These are phyloP conservation scores for Coffea humblotiana DNA, from an alignment of 305 asterid species.

Conservation along the genomic window DNA sequence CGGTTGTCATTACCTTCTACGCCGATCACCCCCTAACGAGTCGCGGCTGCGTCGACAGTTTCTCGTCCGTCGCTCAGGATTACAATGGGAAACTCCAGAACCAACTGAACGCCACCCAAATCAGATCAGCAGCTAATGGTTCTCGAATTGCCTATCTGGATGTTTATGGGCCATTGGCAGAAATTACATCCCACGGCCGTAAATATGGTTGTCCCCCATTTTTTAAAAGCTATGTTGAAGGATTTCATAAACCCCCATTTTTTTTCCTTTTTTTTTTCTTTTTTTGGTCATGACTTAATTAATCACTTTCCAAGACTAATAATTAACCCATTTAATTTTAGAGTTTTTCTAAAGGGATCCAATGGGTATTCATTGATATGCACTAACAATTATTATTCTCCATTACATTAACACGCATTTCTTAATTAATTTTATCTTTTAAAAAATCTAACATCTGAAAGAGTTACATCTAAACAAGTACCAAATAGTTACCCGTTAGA, in stretches of 20 bases:
- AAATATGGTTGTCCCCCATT: constrained; percentile 40
- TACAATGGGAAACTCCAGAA: constrained; percentile 52
- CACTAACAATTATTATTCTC: no score
- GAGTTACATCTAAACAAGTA: no score
- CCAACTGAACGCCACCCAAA: constrained; percentile 30
- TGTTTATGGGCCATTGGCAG: constrained; percentile 35
- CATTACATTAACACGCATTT: no score
- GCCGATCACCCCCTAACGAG: constrained; percentile 30
- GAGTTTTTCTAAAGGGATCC: no score
- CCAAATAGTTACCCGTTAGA: no score
- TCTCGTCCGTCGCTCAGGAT: constrained; percentile 41
- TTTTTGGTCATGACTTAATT: no score
- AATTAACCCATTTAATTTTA: not conserved
- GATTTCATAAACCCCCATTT: not conserved
- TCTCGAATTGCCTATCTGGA: constrained; percentile 53
- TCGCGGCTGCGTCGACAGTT: constrained; percentile 42
- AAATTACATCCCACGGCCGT: constrained; percentile 35
- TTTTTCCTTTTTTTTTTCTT: no score
- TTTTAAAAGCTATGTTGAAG: not conserved
- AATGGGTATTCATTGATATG: no score
- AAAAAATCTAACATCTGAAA: no score
- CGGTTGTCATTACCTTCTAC: constrained; percentile 47
- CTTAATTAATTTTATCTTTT: no score
- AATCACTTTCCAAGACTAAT: not conserved
- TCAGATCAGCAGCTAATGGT: constrained; percentile 7